These are phyloP conservation scores for Xylariaceae sp. DNA, from an alignment of 2,329 filamentous ascomycete species.

Conservation along the genomic window DNA sequence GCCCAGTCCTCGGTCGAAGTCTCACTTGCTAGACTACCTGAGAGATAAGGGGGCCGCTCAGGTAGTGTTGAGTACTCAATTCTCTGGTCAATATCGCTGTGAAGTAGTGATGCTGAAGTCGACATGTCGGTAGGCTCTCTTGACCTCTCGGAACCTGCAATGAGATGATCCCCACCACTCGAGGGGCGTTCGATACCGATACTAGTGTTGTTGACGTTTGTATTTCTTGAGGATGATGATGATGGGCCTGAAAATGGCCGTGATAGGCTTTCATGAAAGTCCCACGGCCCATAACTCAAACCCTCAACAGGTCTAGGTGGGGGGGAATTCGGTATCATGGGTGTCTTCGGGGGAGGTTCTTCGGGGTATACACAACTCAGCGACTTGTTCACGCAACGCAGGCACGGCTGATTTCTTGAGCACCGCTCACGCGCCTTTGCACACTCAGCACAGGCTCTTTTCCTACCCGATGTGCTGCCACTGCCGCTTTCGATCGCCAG, in stretches of 20 bases:
- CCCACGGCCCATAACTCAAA: neutral
- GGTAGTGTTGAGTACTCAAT: no score
- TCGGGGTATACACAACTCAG: slow-evolving; percentile 24
- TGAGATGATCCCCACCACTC: no score
- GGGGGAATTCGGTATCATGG: neutral
- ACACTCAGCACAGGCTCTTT: slow-evolving; percentile 25
- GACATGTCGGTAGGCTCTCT: no score
- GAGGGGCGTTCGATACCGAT: no score
- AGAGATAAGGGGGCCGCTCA: no score
- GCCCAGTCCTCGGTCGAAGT: no score
- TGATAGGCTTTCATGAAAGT: neutral
- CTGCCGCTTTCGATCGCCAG: slow-evolving; percentile 13
- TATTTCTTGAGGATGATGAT: no score
- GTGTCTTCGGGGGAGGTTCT: slow-evolving; percentile 12
- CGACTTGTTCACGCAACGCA: slow-evolving; percentile 20
- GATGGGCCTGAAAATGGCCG: neutral
- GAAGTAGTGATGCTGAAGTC: no score
- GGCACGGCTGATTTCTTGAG: slow-evolving; percentile 24
- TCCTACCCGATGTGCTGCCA: slow-evolving; percentile 14
- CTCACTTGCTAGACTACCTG: no score
- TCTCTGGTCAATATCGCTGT: no score
- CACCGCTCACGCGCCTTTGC: slow-evolving; percentile 24
- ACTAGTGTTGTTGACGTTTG: no score
- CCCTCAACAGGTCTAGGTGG: neutral
- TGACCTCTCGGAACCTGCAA: no score